These are phyloP conservation scores for Exophiala spinifera DNA, from an alignment of 2,329 filamentous ascomycete genomes.

Conservation along the genomic window DNA sequence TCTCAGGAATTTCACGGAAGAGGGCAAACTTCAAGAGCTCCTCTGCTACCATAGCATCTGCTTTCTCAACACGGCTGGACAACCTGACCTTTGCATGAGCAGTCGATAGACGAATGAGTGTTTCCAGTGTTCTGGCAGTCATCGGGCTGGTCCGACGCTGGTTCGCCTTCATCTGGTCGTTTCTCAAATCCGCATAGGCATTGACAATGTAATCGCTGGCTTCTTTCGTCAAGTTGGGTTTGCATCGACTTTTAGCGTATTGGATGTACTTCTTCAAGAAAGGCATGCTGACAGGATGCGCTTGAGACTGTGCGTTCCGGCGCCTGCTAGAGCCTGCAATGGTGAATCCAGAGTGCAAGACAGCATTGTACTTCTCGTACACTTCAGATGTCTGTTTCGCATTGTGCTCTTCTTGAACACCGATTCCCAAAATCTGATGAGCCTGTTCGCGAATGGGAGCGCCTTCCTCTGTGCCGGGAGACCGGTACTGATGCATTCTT, in stretches of 20 bases:
- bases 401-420: slow-evolving; percentile 71
- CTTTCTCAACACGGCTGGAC: slow-evolving; percentile 82
- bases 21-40: slow-evolving; percentile 87
- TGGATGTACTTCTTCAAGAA: slow-evolving; percentile 99
- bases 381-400: slow-evolving; percentile 75
- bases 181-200: slow-evolving; percentile 86
- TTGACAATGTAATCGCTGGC: slow-evolving; percentile 88
- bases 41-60: slow-evolving; percentile 83
- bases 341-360: slow-evolving; percentile 90
- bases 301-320: slow-evolving; percentile 61
- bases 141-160: slow-evolving; percentile 90
- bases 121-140: slow-evolving; percentile 95
- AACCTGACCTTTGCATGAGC: slow-evolving; percentile 92
- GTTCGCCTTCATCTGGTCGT: slow-evolving; percentile 93
- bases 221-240: slow-evolving; percentile 84
- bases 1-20: slow-evolving; percentile 87
- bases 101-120: slow-evolving; percentile 93
- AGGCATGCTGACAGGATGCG: slow-evolving; percentile 73
- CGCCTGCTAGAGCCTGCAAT: slow-evolving; percentile 67
- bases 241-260: slow-evolving; percentile 89
- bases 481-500: slow-evolving; percentile 93
- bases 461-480: slow-evolving; percentile 89
- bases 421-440: slow-evolving; percentile 81
- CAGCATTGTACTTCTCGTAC: slow-evolving; percentile 92
- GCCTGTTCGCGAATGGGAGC: slow-evolving; percentile 87